Base-by-base conservation (phyloP, 2,329 filamentous ascomycete genomes). In the Teratosphaeria destructans region DNA sequence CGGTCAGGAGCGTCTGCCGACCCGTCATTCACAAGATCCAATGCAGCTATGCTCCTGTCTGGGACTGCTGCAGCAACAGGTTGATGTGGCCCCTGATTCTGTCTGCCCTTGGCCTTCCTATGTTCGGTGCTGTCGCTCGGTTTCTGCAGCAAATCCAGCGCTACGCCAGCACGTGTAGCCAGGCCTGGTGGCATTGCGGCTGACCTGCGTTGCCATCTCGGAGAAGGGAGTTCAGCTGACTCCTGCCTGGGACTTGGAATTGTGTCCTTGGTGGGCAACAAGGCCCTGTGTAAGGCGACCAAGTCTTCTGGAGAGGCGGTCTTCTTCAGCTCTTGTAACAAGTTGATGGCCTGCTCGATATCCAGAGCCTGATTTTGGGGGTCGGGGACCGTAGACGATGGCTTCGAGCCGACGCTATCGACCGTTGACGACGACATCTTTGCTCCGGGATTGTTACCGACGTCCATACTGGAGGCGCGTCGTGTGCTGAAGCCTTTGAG, bases 321-420 rank as follows among this genome's bases (percentile, higher is more conserved):
- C 66, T 76, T 79, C 66, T 76, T 77, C 60, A 80, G 70, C 65
- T 79, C 74, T 59, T 79, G 74, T 61, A 80, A 63, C 39, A 80
- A 68, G 32, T 69, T 69, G 47, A 79, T 76, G 5, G 77, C 77
- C 11, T 75, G 72, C 47, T 75, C 74, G 39, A 79, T 61, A 60
- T 80, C 77, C 47, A 78, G 71, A 10, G 60, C 52, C 19, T 70
- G 66, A 49, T 69, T 66, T 23, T 55, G 58, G 39, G 29, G 66
- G 37, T 59, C 69, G 3, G 71, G 69, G 19, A 63, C 64, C 29
- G 72, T 62, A 4, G 74, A 74, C 27, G 69, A 53, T 55, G 58
- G 57, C 57, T 52, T 61, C 39, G 56, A 34, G 7, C 57, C 61
- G 19, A 58, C 47, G 54, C 62, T 67, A 52, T 62, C 56, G 39